A percentile compares a stretch with the other conserved stretches of the same genome.
phyloP scores from a whole-genome alignment of 257 asterid genomes.

The Cruciata laevipes region DNA sequence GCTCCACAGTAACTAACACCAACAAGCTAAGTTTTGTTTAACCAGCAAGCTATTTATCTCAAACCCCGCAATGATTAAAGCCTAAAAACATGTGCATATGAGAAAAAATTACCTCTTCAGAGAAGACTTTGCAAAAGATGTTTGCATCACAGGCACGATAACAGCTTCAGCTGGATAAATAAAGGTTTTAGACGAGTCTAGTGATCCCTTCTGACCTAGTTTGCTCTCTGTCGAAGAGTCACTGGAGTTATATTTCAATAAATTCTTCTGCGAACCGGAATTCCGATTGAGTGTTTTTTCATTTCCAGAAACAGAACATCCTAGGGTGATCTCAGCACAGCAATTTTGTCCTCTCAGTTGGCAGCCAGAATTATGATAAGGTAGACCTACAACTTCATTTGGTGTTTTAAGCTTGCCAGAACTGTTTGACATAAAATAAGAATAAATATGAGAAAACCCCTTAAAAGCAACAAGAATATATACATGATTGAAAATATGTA shows the following conservation, averaged over 20 bases:
- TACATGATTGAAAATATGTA: not conserved
- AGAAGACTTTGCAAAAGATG: constrained; percentile 79
- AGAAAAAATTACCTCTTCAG: constrained; percentile 60
- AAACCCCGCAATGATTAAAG: not conserved
- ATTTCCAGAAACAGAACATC: constrained; percentile 36
- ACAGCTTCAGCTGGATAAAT: constrained; percentile 92
- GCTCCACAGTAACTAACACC: not conserved
- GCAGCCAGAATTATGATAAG: constrained; percentile 60
- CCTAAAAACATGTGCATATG: not conserved
- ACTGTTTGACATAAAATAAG: constrained; percentile 40
- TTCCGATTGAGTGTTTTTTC: constrained; percentile 39
- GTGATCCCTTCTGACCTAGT: constrained; percentile 43
- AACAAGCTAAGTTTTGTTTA: not conserved
- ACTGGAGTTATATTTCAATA: constrained; percentile 35
- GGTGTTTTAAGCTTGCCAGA: constrained; percentile 70
- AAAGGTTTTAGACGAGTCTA: constrained; percentile 48
- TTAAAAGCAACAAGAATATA: not conserved
- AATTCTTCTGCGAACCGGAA: constrained; percentile 30
- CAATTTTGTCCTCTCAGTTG: constrained; percentile 73
- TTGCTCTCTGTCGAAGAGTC: constrained; percentile 44
- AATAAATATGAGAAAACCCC: not conserved
- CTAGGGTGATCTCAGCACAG: constrained; percentile 83
- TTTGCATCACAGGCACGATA: constrained; percentile 89
- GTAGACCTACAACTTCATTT: constrained; percentile 77
- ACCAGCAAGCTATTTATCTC: not conserved